Evolutionary conservation across 83 land plant species (phyloP).

Genomic region (Picea abies): DNA sequence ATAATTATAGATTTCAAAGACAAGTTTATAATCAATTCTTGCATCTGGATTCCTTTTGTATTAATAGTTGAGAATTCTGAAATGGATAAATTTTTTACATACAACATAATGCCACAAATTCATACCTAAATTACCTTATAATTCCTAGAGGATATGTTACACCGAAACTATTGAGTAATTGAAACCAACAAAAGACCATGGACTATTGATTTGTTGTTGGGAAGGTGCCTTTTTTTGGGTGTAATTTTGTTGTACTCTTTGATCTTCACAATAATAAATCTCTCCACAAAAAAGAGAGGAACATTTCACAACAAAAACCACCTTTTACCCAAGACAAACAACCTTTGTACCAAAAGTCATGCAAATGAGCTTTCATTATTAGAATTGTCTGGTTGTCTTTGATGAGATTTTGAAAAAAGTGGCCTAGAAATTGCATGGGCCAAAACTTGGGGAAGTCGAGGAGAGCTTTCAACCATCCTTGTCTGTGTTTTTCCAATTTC

Average conservation of each 20-base stretch:
- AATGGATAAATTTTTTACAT: conserved; percentile 1
- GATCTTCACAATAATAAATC: conserved; percentile 8
- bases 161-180: background rate
- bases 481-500: conserved; percentile 55
- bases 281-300: conserved; percentile 6
- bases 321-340: background rate
- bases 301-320: background rate
- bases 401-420: background rate
- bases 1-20: conserved; percentile 2
- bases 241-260: background rate
- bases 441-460: conserved; percentile 24
- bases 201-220: background rate
- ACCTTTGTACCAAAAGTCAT: background rate
- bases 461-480: conserved; percentile 28
- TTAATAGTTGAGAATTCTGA: conserved; percentile 13
- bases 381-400: conserved; percentile 13
- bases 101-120: conserved; percentile 10
- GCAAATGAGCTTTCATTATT: conserved; percentile 13
- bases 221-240: background rate
- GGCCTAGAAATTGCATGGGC: conserved; percentile 25
- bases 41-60: conserved; percentile 12
- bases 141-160: conserved; percentile 10
- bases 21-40: background rate
- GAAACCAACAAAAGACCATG: background rate
- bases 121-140: background rate